Conservation (phyloP, 352 stramenopile genomes). For the Phytophthora hybrid region DNA sequence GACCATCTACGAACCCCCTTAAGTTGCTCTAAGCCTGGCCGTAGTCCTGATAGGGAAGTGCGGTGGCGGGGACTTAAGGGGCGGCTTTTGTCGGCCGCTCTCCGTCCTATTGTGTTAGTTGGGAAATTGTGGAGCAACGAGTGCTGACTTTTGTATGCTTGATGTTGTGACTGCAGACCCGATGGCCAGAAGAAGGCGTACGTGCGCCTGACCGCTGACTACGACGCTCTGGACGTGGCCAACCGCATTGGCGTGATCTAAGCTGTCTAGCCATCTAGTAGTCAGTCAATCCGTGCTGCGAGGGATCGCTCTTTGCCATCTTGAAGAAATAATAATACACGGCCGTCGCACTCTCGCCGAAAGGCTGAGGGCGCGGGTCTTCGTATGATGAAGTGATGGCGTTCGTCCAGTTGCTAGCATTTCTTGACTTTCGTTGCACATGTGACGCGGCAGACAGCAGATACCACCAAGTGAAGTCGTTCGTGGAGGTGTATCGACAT, state of each 20-base stretch:
- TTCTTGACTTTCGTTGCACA: neutral
- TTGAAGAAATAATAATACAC: constrained; percentile 56
- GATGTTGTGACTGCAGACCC: constrained; percentile 69
- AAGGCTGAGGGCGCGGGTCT: constrained; percentile 38
- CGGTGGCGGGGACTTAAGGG: constrained; percentile 31
- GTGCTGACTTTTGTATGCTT: constrained; percentile 30
- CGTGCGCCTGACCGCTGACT: constrained; percentile 98
- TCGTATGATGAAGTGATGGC: constrained; percentile 25
- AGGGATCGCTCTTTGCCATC: constrained; percentile 69
- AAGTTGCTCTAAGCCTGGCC: constrained; percentile 20
- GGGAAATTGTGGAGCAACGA: constrained; percentile 1
- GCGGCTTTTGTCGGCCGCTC: constrained; percentile 14
- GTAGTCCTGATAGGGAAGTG: constrained; percentile 63
- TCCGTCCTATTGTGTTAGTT: constrained; percentile 17
- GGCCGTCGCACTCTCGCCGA: constrained; percentile 32
- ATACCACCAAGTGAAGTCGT: neutral
- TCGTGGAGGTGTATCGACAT: constrained; percentile 27
- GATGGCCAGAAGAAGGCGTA: constrained; percentile 99
- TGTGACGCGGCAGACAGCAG: neutral
- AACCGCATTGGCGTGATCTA: constrained; percentile 99
- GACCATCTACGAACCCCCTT: constrained; percentile 29
- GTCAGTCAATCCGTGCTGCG: constrained; percentile 17
- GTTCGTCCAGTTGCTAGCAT: neutral
- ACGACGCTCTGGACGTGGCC: constrained; percentile 99
- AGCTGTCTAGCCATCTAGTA: constrained; percentile 50